Conservation (phyloP, 768 basidiomycete species). For the Pulveroboletus sp. region DNA sequence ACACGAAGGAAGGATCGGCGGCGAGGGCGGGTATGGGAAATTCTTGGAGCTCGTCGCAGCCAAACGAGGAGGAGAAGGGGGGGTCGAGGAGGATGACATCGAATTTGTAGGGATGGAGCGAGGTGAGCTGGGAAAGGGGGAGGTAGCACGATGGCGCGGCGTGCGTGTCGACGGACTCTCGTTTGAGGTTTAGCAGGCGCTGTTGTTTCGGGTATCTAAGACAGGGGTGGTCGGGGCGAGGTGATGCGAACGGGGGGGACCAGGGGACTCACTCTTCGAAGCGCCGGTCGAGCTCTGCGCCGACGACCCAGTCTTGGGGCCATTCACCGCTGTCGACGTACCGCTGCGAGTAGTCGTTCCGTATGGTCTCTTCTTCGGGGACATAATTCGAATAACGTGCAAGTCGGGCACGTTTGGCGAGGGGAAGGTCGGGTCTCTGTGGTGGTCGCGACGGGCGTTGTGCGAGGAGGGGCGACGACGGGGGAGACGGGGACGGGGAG, state of each 20-base stretch:
- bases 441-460: conserved; percentile 32
- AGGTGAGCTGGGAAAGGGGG: conserved; percentile 51
- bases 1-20: conserved; percentile 89
- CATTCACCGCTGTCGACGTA: conserved; percentile 91
- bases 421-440: conserved; percentile 51
- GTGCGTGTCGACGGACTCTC: conserved; percentile 64
- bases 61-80: conserved; percentile 79
- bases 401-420: conserved; percentile 70
- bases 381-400: conserved; percentile 77
- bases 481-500: conserved; percentile 47
- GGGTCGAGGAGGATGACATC: conserved; percentile 91
- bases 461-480: conserved; percentile 40
- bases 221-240: neutral
- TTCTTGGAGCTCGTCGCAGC: conserved; percentile 80
- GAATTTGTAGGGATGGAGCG: conserved; percentile 68
- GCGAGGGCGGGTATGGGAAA: conserved; percentile 80
- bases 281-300: conserved; percentile 80
- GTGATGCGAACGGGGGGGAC: neutral
- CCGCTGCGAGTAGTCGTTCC: conserved; percentile 90
- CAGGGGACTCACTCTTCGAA: conserved; percentile 88
- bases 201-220: conserved; percentile 91
- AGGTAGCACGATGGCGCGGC: conserved; percentile 75
- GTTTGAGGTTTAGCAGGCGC: conserved; percentile 78
- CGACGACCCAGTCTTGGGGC: conserved; percentile 91
- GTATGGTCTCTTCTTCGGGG: conserved; percentile 91